Base-by-base conservation (phyloP, 768 basidiomycete species). In the Kwoniella sp. region DNA sequence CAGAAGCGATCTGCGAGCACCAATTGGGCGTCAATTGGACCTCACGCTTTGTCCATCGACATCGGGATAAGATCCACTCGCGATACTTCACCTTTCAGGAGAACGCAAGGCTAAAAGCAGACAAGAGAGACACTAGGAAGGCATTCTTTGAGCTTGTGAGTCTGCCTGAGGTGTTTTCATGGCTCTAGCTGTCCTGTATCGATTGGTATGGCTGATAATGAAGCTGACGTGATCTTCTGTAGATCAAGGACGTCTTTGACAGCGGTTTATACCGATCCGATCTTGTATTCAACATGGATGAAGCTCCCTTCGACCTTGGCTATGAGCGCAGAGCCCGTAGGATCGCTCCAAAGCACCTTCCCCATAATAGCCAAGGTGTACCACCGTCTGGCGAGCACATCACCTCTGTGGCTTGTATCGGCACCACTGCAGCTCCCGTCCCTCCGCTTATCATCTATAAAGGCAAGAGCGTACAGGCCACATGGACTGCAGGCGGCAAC, bases 281-380 rank as follows among this genome's bases (percentile, higher is more conserved):
- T 34, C n/a, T 34, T 37, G 53, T 67, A 25, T 67, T 56, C 61
- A 67, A 63, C 50, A 67, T 67, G 66, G 66, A 67, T 54, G 61
- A 67, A 45, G 34, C 56, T 29, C 48, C 48, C 12, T 67, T 67
- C 61, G 45, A 30, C 30, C 66, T 63, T 25, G 57, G 47, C 7
- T 28, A 31, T 34, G 38, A 15, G 2, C 47, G 61, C 13, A 52
- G 30, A 12, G 22, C 29, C 15, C 55, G 61, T 20, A 23, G 57
- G 23, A 54, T 67, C n/a, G 61, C 52, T 29, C 61, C 61, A 4
- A 48, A 25, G 13, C 37, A 54, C 9, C 11, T 20, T 30, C 45
- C 61, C n/a, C 30, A 17, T 22, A 57, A 63, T n/a, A 22, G 23
- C 20, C 41, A 61, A 26, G 45, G n/a, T 25, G 23, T 26, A 1